Evolutionary conservation across 2,329 filamentous ascomycete species (phyloP), one percentile per base, ranked within the genome.

Genomic region (Aspergillus piperis): DNA sequence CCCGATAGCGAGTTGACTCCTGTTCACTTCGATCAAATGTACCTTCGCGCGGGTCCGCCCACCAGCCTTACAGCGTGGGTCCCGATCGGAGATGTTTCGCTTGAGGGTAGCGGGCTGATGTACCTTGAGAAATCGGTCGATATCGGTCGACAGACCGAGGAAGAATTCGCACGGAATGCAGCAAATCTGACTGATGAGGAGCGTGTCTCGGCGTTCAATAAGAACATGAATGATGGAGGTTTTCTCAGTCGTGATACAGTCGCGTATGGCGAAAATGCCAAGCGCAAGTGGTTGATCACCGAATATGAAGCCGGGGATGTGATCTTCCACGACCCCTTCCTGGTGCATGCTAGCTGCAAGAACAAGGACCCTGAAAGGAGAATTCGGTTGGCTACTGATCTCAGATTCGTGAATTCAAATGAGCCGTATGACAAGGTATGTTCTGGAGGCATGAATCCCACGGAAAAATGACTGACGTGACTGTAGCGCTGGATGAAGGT

Each of bases 341-440:
- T 72, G 62, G 71, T 78, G n/a, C 73, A 78, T 64, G 74, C 69
- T 1, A 69, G 69, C n/a, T 68, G 68, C 27, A 73, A 71, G 62
- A 79, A 78, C 62, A 68, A 77, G 59, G 75, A 78, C 64, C 62
- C 67, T 4, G 49, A 68, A 11, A 66, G 70, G n/a, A 63, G 68
- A 49, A 78, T 78, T 47, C 56, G 76, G 41, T 53, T 78, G 41
- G 70, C 68, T 36, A 77, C 75, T 1, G 76, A 78, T 65, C 58
- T 78, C 53, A 63, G 74, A 21, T 79, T 62, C 30, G 61, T 62
- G 13, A 73, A 83, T 60, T 70, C 75, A 3, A 75, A 75, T n/a
- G 73, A 75, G 49, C 75, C 76, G 0, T 83, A 78, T 73, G 81
- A 83, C 62, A 78, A 60, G 51, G 51, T 54, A 15, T 8, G 19